phyloP scores from a whole-genome alignment of 306 rosid genomes.

The Glycine soja region DNA sequence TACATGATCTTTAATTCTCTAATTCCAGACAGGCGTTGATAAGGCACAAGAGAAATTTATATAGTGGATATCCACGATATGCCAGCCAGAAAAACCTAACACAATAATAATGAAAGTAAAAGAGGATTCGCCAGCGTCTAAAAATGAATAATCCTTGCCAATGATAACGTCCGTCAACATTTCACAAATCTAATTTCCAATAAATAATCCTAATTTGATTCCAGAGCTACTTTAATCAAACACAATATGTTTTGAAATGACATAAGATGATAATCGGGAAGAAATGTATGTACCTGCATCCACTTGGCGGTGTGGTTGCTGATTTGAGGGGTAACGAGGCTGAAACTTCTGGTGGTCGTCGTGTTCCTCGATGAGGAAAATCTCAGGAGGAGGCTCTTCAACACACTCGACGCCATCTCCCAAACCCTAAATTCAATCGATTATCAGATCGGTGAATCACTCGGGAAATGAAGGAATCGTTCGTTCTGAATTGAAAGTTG shows the following conservation, averaged over 20 bases:
- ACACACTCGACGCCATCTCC: slow-evolving; percentile 76
- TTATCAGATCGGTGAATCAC: not conserved
- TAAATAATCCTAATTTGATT: slow-evolving; percentile 14
- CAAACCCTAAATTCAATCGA: slow-evolving; percentile 28
- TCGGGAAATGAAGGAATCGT: too few relatives aligned
- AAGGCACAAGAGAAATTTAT: not conserved
- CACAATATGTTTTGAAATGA: not conserved
- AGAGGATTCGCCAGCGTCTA: not conserved
- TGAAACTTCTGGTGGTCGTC: slow-evolving; percentile 54
- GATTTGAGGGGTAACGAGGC: slow-evolving; percentile 68
- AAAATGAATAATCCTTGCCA: not conserved
- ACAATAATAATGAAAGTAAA: not conserved
- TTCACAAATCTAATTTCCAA: not conserved
- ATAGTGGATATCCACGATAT: not conserved
- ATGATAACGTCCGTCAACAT: not conserved
- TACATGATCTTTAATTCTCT: not conserved
- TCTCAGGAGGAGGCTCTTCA: slow-evolving; percentile 63
- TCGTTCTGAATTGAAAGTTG: not conserved
- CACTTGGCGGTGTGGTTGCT: slow-evolving; percentile 81
- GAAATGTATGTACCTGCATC: slow-evolving; percentile 73
- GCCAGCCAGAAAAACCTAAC: not conserved
- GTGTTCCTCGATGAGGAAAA: slow-evolving; percentile 55
- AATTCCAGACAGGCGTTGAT: not conserved
- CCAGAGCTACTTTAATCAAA: slow-evolving; percentile 21
- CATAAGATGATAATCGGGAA: not conserved